Evolutionary conservation across 352 stramenopile species (phyloP).

Genomic region (Phytophthora sojae): DNA sequence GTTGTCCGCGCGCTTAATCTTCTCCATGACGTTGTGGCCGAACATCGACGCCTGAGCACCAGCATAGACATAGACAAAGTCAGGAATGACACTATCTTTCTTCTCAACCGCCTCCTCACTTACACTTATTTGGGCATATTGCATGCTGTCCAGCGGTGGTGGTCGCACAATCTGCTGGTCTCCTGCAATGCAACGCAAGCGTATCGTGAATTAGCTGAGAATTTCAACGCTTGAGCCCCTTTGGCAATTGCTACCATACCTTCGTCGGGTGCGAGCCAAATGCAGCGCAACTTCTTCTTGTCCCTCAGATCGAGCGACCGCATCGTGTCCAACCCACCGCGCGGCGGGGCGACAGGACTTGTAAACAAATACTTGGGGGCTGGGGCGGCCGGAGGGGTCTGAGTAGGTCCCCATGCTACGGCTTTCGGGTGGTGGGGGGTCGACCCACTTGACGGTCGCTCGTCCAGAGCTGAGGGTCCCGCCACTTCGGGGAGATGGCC

Average conservation of each 20-base stretch:
- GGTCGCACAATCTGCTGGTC: slow-evolving; percentile 68
- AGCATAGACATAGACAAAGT: neutral
- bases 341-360: slow-evolving; percentile 21
- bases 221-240: neutral
- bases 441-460: slow-evolving; percentile 7
- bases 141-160: slow-evolving; percentile 59
- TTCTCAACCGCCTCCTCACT: neutral
- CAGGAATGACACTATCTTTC: neutral
- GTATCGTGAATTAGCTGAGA: neutral
- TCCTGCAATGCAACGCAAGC: slow-evolving; percentile 31
- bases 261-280: slow-evolving; percentile 78
- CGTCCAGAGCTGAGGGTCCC: slow-evolving; percentile 5
- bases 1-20: slow-evolving; percentile 66
- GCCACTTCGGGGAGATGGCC: slow-evolving; percentile 38
- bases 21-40: slow-evolving; percentile 61
- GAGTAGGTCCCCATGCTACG: slow-evolving; percentile 17
- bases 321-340: slow-evolving; percentile 20
- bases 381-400: neutral
- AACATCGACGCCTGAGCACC: slow-evolving; percentile 57
- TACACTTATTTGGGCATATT: slow-evolving; percentile 71
- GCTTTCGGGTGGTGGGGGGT: slow-evolving; percentile 7
- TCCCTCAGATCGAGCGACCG: slow-evolving; percentile 60
- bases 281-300: slow-evolving; percentile 72
- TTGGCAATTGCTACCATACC: slow-evolving; percentile 59
- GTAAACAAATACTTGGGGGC: slow-evolving; percentile 36